Evolutionary conservation across 179 eudicot genomes (phyloP).

Genomic region (Monotropa hypopitys): DNA sequence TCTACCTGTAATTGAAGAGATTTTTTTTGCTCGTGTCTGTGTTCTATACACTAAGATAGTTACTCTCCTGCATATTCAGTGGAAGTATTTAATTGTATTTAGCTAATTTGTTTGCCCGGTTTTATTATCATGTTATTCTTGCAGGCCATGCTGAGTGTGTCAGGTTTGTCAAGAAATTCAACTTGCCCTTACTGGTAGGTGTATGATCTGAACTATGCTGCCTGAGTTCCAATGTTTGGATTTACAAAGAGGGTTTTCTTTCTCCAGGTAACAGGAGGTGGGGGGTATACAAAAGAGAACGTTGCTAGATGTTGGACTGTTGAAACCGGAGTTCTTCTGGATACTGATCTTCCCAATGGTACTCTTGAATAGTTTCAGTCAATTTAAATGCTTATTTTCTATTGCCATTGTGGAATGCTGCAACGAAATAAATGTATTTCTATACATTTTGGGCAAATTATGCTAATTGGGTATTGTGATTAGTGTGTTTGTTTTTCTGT

Average conservation of each 20-base stretch:
- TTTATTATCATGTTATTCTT: slow-evolving; percentile 8
- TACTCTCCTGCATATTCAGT: slow-evolving; percentile 13
- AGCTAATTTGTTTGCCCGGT: slow-evolving; percentile 5
- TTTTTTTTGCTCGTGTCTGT: background rate
- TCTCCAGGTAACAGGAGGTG: slow-evolving; percentile 92
- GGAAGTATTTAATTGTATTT: slow-evolving; percentile 1
- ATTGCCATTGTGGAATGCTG: background rate
- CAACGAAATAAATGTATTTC: background rate
- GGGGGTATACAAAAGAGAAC: slow-evolving; percentile 98
- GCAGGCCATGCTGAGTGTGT: slow-evolving; percentile 98
- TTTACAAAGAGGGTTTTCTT: background rate
- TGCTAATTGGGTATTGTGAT: background rate
- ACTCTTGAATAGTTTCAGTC: slow-evolving; percentile 6
- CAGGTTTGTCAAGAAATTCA: slow-evolving; percentile 82
- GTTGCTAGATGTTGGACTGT: slow-evolving; percentile 98
- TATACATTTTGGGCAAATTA: background rate
- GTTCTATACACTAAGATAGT: background rate
- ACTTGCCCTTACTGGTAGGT: slow-evolving; percentile 84
- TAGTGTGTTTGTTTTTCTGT: background rate
- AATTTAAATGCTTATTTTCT: background rate
- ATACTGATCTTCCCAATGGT: slow-evolving; percentile 87
- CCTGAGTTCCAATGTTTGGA: background rate
- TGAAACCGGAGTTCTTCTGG: slow-evolving; percentile 87
- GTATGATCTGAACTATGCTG: background rate
- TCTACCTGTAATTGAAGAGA: slow-evolving; percentile 24